A percentile compares a stretch with the other conserved stretches of the same genome.
Conservation (phyloP, 805 yeast genomes). For the Schwanniomyces pseudopolymorphus region DNA sequence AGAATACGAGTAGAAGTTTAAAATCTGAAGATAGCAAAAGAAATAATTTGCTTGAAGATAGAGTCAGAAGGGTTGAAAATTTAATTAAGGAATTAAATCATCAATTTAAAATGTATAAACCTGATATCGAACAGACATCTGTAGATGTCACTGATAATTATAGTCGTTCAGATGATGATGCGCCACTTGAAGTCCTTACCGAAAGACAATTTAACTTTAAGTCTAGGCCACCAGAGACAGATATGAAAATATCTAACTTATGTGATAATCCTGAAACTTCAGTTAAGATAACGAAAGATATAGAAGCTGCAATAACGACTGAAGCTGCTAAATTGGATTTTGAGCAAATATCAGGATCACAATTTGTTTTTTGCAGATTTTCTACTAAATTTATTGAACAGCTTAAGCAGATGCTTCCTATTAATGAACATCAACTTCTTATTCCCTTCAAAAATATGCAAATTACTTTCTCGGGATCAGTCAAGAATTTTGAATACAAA, state of each 20-base stretch:
- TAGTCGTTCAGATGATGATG: neutral
- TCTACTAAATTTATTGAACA: constrained; percentile 34
- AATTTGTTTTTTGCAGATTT: constrained; percentile 34
- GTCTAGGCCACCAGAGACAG: too few species aligned
- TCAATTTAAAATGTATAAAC: neutral
- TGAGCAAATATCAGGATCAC: constrained; percentile 32
- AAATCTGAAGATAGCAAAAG: constrained; percentile 8
- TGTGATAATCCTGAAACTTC: too few species aligned
- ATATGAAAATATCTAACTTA: too few species aligned
- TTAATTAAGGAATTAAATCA: neutral
- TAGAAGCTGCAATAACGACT: too few species aligned
- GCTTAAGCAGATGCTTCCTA: constrained; percentile 27
- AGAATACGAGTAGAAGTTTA: constrained; percentile 11
- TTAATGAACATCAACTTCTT: constrained; percentile 15
- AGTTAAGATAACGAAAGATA: too few species aligned
- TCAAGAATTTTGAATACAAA: constrained; percentile 15
- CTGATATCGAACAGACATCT: neutral
- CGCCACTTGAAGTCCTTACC: too few species aligned
- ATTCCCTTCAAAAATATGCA: constrained; percentile 32
- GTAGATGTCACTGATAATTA: neutral
- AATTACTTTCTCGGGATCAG: constrained; percentile 14
- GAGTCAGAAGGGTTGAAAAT: constrained; percentile 6
- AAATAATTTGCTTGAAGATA: constrained; percentile 16
- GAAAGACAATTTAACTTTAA: too few species aligned
- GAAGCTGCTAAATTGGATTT: too few species aligned